Evolutionary conservation across 176 grass and related monocot genomes (phyloP), one percentile per base, ranked within the genome.

Genomic region (Raddia guianensis): DNA sequence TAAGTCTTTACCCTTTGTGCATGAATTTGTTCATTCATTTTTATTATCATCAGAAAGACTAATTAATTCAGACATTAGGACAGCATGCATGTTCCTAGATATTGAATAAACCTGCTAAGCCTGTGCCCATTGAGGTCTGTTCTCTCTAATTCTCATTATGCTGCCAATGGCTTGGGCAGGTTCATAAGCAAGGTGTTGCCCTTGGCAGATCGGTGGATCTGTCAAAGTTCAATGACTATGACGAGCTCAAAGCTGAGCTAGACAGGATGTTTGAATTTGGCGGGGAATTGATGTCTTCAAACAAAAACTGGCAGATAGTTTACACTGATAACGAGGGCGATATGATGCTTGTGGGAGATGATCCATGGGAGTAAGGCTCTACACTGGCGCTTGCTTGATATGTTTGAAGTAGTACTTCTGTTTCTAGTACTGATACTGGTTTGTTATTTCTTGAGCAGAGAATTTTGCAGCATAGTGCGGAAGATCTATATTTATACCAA

Each of bases 271-370:
- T 98, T 74, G 92, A 98, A 20, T 98, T 98, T 14, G 56, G 82
- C 1, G 92, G 96, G 15, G 88, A 93, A 81, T 72, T 98, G 62
- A 54, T 82, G 42, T 82, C 81, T 80, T 48, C 81, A 50, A 93
- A 82, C 60, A 89, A 76, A 11, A 91, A 85, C 12, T 98, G 96
- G 96, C 83, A 91, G 82, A 85, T 98, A 51, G 90, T 98, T 55
- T 98, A 93, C 65, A 98, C 96, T 15, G 96, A 98, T 43, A 85
- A 95, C 32, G 96, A 98, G 73, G 96, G 90, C 70, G 96, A 98
- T 80, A 98, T 98, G 96, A 98, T 98, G 96, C 96, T 98, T 46
- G 96, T 95, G 35, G 96, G 96, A 82, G 96, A 98, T 86, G 96
- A 98, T 70, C 96, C 96, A 8, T 98, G 96, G 96, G 86, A 78